Base-by-base conservation (phyloP, 2,329 filamentous ascomycete genomes). In the Verticillium nubilum region DNA sequence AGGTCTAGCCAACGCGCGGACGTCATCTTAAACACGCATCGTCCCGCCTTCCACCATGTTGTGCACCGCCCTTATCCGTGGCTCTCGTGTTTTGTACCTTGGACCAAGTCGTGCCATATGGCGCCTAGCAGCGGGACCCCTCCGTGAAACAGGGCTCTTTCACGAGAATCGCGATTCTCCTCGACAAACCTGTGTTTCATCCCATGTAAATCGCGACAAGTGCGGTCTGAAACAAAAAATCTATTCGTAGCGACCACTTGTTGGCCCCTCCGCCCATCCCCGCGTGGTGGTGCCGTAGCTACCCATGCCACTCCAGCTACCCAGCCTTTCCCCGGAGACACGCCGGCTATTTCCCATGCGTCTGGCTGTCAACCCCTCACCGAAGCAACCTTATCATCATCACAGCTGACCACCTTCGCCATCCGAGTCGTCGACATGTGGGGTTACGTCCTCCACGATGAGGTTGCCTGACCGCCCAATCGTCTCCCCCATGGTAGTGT, bases 401-500 rank as follows among this genome's bases (percentile, higher is more conserved):
- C 15, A 42, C 35, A 42, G 15, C 35, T 19, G 17, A n/a, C n/a
- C 35, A 19, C 15, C 35, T n/a, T 47, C 37, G 19, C 37, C 19
- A 17, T 64, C 63, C 42, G 62, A 62, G 56, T 63, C 64, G 31
- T 56, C n/a, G 19, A 9, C 61, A 13, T 60, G 61, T 4, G 82
- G 78, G 26, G 75, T 73, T 42, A 83, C 77, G 60, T 82, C 82
- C 76, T 99, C 95, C 13, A 98, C 93, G 65, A 98, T 90, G 60
- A 99, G 76, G 73, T 96, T 97, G 3, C 89, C 92, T 64, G 91
- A 93, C 65, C 87, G 81, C 3, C 94, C 92, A 70, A 98, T 88
- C 66, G 85, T 84, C 64, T 90, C 84, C 28, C 82, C 82, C 67
- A 97, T 81, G 25, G 85, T 88, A 4, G 84, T 86, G 0, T 83